These are phyloP conservation scores for Penicillium dipodomyicola DNA, from an alignment of 495 filamentous ascomycete species.

Conservation along the genomic window DNA sequence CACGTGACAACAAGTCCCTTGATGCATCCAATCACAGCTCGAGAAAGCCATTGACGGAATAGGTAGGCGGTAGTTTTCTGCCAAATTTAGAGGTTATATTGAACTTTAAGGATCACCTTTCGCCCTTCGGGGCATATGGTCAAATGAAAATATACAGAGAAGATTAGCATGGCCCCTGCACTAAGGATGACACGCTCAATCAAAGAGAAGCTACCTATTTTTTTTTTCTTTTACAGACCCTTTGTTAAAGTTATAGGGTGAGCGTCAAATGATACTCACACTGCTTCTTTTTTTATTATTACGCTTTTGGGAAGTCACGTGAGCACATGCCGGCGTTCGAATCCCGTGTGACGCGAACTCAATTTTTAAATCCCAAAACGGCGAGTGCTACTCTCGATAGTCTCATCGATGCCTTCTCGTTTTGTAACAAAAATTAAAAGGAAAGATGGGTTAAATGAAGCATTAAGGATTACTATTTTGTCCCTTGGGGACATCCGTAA, in stretches of 20 bases:
- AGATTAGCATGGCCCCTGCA: conserved; percentile 99
- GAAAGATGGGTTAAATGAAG: background rate
- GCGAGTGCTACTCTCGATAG: background rate
- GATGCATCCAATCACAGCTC: background rate
- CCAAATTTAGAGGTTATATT: conserved; percentile 22
- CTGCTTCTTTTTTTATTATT: background rate
- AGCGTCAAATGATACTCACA: no score
- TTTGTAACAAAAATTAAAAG: background rate
- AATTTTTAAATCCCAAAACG: background rate
- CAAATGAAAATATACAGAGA: conserved; percentile 85
- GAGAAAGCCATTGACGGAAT: background rate
- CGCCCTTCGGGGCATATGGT: conserved; percentile 75
- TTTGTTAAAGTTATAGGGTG: conserved; percentile 20
- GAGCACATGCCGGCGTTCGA: background rate
- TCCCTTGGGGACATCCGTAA: background rate
- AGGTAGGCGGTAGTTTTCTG: conserved; percentile 11
- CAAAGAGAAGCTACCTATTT: conserved; percentile 92
- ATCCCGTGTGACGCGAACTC: background rate
- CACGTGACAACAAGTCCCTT: background rate
- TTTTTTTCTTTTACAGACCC: conserved; percentile 52
- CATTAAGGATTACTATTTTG: background rate
- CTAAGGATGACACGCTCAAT: conserved; percentile 99
- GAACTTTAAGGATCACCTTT: conserved; percentile 14
- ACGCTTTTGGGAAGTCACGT: background rate
- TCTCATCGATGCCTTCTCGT: background rate